phyloP scores from a whole-genome alignment of 108 stramenopile species.

The Schizochytrium sp. region DNA sequence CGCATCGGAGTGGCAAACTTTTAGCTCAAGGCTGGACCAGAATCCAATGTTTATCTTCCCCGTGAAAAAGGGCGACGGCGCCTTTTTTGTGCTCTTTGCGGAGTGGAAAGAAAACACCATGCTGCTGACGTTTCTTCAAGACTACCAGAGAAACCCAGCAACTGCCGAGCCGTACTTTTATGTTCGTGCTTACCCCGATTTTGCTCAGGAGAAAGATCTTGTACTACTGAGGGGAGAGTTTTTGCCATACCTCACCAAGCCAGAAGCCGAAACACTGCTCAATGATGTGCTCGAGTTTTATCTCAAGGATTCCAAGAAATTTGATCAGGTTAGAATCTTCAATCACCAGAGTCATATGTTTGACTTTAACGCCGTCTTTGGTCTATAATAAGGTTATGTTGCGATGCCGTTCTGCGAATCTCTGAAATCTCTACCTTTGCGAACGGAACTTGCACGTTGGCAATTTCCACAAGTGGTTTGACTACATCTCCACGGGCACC shows the following conservation, averaged over 20 bases:
- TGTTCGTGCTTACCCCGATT: conserved; percentile 39
- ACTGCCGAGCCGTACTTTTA: conserved; percentile 61
- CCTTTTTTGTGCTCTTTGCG: conserved; percentile 57
- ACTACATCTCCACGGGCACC: neutral
- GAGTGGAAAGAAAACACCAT: conserved; percentile 62
- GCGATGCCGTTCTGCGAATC: neutral
- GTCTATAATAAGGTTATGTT: neutral
- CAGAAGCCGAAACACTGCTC: conserved; percentile 50
- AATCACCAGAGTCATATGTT: conserved; percentile 57
- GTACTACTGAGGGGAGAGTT: conserved; percentile 60
- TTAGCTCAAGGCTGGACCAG: neutral
- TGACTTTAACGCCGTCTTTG: conserved; percentile 56
- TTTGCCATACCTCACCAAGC: conserved; percentile 60
- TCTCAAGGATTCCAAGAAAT: neutral
- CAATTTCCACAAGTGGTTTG: neutral
- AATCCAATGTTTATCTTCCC: conserved; percentile 62
- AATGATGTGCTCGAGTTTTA: neutral
- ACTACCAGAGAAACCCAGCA: conserved; percentile 59
- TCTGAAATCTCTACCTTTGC: conserved; percentile 22
- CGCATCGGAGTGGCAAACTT: neutral
- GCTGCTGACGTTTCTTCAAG: conserved; percentile 62
- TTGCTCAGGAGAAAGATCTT: neutral
- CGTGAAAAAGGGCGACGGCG: conserved; percentile 61
- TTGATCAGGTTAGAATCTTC: conserved; percentile 61
- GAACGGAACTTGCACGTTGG: neutral